Conservation (phyloP, 495 filamentous ascomycete species). For the Polyplosphaeria fusca region DNA sequence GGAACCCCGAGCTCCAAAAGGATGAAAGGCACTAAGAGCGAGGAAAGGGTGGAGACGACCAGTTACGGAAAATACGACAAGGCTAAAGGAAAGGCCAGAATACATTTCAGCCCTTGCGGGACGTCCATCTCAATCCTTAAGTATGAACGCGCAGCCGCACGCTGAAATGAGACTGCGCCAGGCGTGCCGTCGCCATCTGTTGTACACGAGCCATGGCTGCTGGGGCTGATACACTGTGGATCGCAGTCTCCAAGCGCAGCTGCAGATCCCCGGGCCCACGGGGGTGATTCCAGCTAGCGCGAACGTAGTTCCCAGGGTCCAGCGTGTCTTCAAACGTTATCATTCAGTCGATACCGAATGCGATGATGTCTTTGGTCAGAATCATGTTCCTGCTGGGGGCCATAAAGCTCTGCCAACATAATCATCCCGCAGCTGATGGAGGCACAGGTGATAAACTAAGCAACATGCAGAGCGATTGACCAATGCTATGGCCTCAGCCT, state of each 20-base stretch:
- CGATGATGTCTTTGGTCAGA: background rate
- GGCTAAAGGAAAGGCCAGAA: background rate
- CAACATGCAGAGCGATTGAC: background rate
- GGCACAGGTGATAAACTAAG: background rate
- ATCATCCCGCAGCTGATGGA: slow-evolving; percentile 1
- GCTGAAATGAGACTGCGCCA: background rate
- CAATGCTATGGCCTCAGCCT: slow-evolving; percentile 3
- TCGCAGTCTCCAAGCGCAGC: too few relatives aligned
- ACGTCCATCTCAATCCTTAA: too few relatives aligned
- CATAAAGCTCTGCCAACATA: background rate
- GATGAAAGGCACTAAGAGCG: background rate
- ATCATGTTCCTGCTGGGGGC: background rate
- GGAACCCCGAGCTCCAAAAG: background rate
- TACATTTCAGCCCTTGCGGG: too few relatives aligned
- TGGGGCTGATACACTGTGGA: slow-evolving; percentile 8
- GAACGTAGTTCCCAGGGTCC: background rate
- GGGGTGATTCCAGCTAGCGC: background rate
- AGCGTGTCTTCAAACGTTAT: background rate
- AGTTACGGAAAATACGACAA: background rate
- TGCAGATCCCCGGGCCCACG: too few relatives aligned
- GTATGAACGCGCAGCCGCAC: too few relatives aligned
- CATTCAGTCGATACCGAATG: background rate
- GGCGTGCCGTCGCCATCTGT: background rate
- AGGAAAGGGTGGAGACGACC: background rate
- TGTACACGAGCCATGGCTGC: background rate